Percentiles rank a stretch among this genome's conserved stretches.
Evolutionary conservation across 257 asterid species (phyloP).

Genomic region (Nicotiana tabacum): DNA sequence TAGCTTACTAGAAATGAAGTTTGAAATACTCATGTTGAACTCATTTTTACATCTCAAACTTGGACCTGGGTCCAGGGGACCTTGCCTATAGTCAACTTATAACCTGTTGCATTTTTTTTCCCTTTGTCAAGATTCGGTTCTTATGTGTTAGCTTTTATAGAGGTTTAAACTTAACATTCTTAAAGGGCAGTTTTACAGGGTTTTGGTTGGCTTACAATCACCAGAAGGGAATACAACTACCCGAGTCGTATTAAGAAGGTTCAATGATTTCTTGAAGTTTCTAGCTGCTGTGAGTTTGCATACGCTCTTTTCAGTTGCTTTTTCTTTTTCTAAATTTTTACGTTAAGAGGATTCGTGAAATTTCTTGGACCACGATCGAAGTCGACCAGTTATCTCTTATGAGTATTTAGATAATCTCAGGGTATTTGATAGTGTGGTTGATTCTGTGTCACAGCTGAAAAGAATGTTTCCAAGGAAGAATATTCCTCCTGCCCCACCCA

Average conservation of each 20-base stretch:
- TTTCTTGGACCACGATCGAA: constrained; percentile 11
- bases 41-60: neutral
- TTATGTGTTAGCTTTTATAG: neutral
- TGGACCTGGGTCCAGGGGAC: neutral
- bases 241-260: constrained; percentile 82
- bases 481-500: constrained; percentile 86
- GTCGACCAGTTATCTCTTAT: constrained; percentile 12
- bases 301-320: neutral
- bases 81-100: neutral
- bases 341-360: neutral
- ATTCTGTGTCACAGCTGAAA: constrained; percentile 60
- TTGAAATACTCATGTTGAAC: neutral
- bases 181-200: constrained; percentile 92
- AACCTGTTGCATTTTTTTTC: neutral
- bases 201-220: constrained; percentile 86
- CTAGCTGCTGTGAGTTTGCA: constrained; percentile 73
- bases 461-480: constrained; percentile 63
- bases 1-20: neutral
- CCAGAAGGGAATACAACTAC: constrained; percentile 81
- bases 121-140: constrained; percentile 11
- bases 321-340: neutral
- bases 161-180: constrained; percentile 30
- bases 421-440: constrained; percentile 14
- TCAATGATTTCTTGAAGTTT: constrained; percentile 89
- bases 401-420: constrained; percentile 6